Percentiles rank a stretch among this genome's conserved stretches.
Evolutionary conservation across 1,284 basidiomycete genomes (phyloP).

Genomic region (Fomitiporia mediterranea): DNA sequence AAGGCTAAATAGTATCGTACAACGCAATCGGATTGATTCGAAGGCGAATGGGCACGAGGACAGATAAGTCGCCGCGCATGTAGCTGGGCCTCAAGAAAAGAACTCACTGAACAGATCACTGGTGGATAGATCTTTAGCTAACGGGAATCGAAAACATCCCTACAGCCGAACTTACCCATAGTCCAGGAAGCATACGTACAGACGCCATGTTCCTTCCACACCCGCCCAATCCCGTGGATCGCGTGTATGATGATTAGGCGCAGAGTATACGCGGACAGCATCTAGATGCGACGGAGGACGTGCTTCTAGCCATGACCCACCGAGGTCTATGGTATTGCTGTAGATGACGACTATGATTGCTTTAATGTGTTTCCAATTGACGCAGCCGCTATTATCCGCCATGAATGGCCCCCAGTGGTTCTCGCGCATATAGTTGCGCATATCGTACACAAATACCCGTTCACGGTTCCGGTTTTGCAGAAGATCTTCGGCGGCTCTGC

Average conservation of each 20-base stretch:
- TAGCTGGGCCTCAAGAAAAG: neutral
- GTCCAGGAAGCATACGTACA: slow-evolving; percentile 64
- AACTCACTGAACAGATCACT: slow-evolving; percentile 54
- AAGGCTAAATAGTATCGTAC: slow-evolving; percentile 42
- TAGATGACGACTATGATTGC: no score
- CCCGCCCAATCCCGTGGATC: slow-evolving; percentile 70
- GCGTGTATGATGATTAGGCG: slow-evolving; percentile 28
- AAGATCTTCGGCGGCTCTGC: no score
- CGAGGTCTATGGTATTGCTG: no score
- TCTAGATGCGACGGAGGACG: slow-evolving; percentile 52
- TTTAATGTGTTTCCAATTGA: slow-evolving; percentile 65
- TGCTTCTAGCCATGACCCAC: no score
- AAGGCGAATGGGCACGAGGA: neutral
- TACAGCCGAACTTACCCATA: slow-evolving; percentile 32
- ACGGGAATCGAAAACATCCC: slow-evolving; percentile 6
- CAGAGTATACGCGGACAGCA: slow-evolving; percentile 44
- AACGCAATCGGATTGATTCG: no score
- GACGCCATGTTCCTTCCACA: slow-evolving; percentile 52
- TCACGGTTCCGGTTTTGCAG: slow-evolving; percentile 30
- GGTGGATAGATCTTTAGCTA: slow-evolving; percentile 3
- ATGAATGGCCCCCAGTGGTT: slow-evolving; percentile 59
- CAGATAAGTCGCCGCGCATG: slow-evolving; percentile 10
- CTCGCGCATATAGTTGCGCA: slow-evolving; percentile 46
- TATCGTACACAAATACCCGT: slow-evolving; percentile 54
- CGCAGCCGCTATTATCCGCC: slow-evolving; percentile 37